Base-by-base conservation (phyloP, 106 monocot genomes). In the Platanthera guangdongensis region DNA sequence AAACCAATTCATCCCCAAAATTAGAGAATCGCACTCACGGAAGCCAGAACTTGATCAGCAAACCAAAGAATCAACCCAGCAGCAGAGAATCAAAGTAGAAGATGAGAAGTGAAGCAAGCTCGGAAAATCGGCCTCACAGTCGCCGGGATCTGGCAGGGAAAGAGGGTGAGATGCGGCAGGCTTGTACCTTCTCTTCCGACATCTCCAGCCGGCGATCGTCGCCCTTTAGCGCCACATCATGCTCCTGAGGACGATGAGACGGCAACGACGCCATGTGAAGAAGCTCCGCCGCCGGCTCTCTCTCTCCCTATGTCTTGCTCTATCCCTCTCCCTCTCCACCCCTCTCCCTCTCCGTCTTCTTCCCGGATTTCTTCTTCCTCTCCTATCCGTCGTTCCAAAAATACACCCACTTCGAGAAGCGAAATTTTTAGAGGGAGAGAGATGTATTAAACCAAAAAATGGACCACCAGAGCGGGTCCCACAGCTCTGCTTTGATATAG, bases 211-310 rank as follows among this genome's bases (percentile, higher is more conserved):
- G 76, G 16, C 71, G 70, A 57, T 46, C 55, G 18, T 77, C 77
- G 4, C 62, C 49, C 25, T 8, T 39, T 72, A 64, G 51, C 47
- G 63, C 52, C 67, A 67, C 11, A 62, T 77, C 82, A 28, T 12
- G 50, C 64, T 72, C 82, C 73, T 76, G 50, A 48, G 77, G 32
- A 15, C 12, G 59, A 15, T 70, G 69, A 55, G 53, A 22, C 72
- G 77, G 73, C 62, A 77, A 16, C 60, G 76, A 77, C n/a, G 77
- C 81, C 72, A 77, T 73, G 57, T 52, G 74, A 28, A 78, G 74
- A 49, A 78, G 74, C 70, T 3, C 21, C 73, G 7, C 73, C 19
- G 2, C 12, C 67, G 11, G 0, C 8, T 11, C 32, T 32, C 65
- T 67, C 32, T 67, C 39, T 25, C 77, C 21, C 15, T 18, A 63